Evolutionary conservation across 805 yeast species (phyloP).

Genomic region (Kazachstania kunashirensis): DNA sequence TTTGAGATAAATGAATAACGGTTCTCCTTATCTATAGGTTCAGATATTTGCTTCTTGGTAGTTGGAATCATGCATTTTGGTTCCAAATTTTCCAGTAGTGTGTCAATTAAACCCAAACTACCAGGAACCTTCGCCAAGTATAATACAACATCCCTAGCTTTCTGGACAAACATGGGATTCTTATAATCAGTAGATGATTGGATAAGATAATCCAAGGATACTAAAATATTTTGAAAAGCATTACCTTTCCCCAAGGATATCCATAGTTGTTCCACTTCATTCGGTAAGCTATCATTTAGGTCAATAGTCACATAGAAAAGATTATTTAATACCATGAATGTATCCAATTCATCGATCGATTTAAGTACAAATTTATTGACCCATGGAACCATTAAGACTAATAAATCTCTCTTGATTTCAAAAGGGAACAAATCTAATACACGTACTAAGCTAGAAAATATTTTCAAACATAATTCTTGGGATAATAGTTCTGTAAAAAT

Average conservation of each 20-base stretch:
- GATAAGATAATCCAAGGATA: slow-evolving; percentile 61
- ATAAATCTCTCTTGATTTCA: slow-evolving; percentile 61
- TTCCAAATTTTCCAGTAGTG: slow-evolving; percentile 58
- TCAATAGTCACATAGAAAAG: slow-evolving; percentile 77
- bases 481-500: slow-evolving; percentile 52
- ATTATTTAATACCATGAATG: slow-evolving; percentile 67
- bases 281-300: slow-evolving; percentile 62
- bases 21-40: slow-evolving; percentile 28
- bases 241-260: slow-evolving; percentile 77
- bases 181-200: slow-evolving; percentile 58
- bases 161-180: slow-evolving; percentile 65
- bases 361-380: slow-evolving; percentile 70
- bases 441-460: slow-evolving; percentile 63
- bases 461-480: slow-evolving; percentile 52
- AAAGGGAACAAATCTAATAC: slow-evolving; percentile 50
- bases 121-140: slow-evolving; percentile 51
- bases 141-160: slow-evolving; percentile 71
- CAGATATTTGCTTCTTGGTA: slow-evolving; percentile 34
- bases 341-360: slow-evolving; percentile 35
- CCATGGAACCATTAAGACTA: slow-evolving; percentile 85
- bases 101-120: slow-evolving; percentile 45
- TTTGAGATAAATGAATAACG: slow-evolving; percentile 71
- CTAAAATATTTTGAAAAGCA: slow-evolving; percentile 58
- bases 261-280: slow-evolving; percentile 93
- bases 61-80: slow-evolving; percentile 84